These are phyloP conservation scores for Cordyceps militaris DNA, from an alignment of 2,329 filamentous ascomycete species.

Conservation along the genomic window DNA sequence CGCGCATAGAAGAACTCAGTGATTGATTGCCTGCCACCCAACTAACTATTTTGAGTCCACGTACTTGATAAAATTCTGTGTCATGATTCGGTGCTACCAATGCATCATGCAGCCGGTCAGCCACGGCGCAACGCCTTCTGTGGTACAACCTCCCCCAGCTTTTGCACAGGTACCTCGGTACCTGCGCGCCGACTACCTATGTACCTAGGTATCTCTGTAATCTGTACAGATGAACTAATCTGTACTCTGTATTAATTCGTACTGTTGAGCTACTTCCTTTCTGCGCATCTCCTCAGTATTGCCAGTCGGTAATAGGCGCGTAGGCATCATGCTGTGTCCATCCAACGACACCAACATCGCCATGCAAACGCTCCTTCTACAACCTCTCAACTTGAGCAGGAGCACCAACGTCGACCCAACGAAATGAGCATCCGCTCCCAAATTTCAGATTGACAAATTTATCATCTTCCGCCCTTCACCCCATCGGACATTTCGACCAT, in stretches of 20 bases:
- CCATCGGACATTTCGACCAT: not conserved
- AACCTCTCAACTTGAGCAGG: not conserved
- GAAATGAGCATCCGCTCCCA: not conserved
- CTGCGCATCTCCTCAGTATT: no score
- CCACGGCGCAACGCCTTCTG: not conserved
- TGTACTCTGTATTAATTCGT: no score
- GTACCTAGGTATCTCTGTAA: no score
- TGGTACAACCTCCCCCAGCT: conserved; percentile 1
- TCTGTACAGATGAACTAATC: no score
- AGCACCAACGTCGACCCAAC: not conserved
- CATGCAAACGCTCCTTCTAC: not conserved
- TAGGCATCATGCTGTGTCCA: not conserved
- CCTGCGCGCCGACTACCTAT: not conserved
- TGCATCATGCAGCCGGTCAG: not conserved
- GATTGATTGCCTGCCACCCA: not conserved
- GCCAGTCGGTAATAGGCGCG: no score
- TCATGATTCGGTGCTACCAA: not conserved
- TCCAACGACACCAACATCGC: not conserved
- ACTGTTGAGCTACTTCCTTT: no score
- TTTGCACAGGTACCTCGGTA: not conserved
- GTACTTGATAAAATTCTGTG: not conserved
- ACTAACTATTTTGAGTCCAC: not conserved
- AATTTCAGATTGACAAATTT: not conserved
- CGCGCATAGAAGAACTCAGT: no score
- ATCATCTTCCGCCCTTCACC: not conserved